A percentile compares a stretch with the other conserved stretches of the same genome.
These are phyloP conservation scores for Metschnikowia picachoensis DNA, from an alignment of 805 yeast genomes.

Conservation along the genomic window DNA sequence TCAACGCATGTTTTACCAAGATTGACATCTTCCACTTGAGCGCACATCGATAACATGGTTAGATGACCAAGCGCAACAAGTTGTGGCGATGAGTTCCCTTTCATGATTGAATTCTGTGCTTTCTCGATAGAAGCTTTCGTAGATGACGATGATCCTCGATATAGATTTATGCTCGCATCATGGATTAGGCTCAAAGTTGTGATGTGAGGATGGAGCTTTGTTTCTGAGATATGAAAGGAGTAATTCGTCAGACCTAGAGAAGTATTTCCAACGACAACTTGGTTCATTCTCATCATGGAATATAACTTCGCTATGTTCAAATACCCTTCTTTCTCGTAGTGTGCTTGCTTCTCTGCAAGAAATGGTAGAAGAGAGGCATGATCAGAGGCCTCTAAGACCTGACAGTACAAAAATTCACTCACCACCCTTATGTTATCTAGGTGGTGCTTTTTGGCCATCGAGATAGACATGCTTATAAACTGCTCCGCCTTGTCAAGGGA, in stretches of 20 bases:
- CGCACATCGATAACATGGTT: conserved; percentile 21
- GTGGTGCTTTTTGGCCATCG: conserved; percentile 27
- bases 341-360: conserved; percentile 4
- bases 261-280: conserved; percentile 25
- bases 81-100: conserved; percentile 21
- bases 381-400: conserved; percentile 28
- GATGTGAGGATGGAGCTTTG: conserved; percentile 11
- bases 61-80: conserved; percentile 29
- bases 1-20: conserved; percentile 23
- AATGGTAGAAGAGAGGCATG: conserved; percentile 5
- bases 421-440: conserved; percentile 20
- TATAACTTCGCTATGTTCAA: conserved; percentile 25
- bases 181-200: conserved; percentile 23
- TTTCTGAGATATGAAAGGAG: conserved; percentile 12
- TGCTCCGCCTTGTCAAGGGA: conserved; percentile 40
- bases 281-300: conserved; percentile 27
- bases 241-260: conserved; percentile 23
- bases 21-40: conserved; percentile 24
- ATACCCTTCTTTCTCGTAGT: conserved; percentile 9
- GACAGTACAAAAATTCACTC: conserved; percentile 35
- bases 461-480: conserved; percentile 29
- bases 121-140: conserved; percentile 17
- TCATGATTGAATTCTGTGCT: conserved; percentile 12
- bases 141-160: conserved; percentile 24
- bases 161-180: conserved; percentile 28